A percentile compares a stretch with the other conserved stretches of the same genome.
phyloP scores from a whole-genome alignment of 768 basidiomycete genomes.

The Lactarius trivialis region DNA sequence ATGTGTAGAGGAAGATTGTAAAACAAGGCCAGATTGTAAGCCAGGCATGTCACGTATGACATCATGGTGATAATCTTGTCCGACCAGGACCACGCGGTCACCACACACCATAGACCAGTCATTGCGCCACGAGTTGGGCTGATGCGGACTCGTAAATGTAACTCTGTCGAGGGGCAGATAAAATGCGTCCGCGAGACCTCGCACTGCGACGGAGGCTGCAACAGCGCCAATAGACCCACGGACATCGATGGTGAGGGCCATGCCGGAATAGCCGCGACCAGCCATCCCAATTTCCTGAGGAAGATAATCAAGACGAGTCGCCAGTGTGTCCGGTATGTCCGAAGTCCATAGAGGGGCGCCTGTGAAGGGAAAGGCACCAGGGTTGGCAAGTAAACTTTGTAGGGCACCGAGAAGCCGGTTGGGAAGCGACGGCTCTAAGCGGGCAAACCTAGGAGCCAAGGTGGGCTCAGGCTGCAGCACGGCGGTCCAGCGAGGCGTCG shows the following conservation, averaged over 20 bases:
- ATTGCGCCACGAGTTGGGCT: slow-evolving; percentile 13
- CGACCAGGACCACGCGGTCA: slow-evolving; percentile 2
- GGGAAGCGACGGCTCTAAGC: slow-evolving; percentile 7
- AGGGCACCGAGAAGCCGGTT: slow-evolving; percentile 1
- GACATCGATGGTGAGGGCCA: slow-evolving; percentile 1
- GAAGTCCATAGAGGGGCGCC: background rate
- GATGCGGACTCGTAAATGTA: background rate
- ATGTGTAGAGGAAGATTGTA: slow-evolving; percentile 8
- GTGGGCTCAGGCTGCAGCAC: slow-evolving; percentile 1
- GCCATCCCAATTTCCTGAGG: background rate
- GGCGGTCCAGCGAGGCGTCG: slow-evolving; percentile 11
- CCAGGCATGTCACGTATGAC: background rate
- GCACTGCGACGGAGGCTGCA: slow-evolving; percentile 1
- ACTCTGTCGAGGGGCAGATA: background rate
- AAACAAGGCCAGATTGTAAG: slow-evolving; percentile 7
- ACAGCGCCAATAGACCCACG: background rate
- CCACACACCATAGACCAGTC: slow-evolving; percentile 10
- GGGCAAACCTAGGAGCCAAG: slow-evolving; percentile 1
- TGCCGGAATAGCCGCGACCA: slow-evolving; percentile 7
- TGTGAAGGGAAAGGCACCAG: background rate
- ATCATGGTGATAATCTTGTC: slow-evolving; percentile 7
- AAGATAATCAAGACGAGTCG: slow-evolving; percentile 11
- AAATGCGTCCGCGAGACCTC: background rate
- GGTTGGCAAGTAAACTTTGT: slow-evolving; percentile 2
- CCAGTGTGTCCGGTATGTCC: slow-evolving; percentile 12